A percentile compares a stretch with the other conserved stretches of the same genome.
Evolutionary conservation across 805 yeast species (phyloP).

Genomic region (Candida adriatica): DNA sequence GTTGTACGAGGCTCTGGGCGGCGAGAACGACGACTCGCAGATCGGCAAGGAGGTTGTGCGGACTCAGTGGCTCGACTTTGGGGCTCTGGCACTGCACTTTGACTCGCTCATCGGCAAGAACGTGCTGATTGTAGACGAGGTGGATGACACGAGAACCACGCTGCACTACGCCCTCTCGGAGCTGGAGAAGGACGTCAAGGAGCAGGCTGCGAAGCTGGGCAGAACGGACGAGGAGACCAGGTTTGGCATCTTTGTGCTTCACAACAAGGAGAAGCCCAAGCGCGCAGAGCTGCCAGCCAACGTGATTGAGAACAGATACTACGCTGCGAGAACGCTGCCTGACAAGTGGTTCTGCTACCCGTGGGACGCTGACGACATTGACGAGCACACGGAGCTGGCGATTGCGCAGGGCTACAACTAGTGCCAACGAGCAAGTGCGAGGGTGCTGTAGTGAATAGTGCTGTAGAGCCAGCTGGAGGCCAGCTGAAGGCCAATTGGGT

Average conservation of each 20-base stretch:
- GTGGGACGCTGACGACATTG: constrained; percentile 83
- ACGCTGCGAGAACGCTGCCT: constrained; percentile 67
- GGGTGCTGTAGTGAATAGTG: not conserved
- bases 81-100: constrained; percentile 59
- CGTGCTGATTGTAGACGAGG: constrained; percentile 73
- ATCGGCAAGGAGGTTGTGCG: constrained; percentile 69
- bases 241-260: constrained; percentile 71
- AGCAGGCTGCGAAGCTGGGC: constrained; percentile 49
- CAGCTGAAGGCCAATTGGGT: too few species aligned
- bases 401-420: constrained; percentile 57
- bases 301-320: constrained; percentile 55
- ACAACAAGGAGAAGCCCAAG: constrained; percentile 67
- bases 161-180: constrained; percentile 74
- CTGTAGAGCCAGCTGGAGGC: too few species aligned
- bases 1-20: constrained; percentile 51
- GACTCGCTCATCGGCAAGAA: constrained; percentile 66
- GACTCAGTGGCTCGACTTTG: constrained; percentile 67
- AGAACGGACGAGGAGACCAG: constrained; percentile 43
- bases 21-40: constrained; percentile 33
- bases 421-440: not conserved
- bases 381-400: constrained; percentile 63
- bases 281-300: constrained; percentile 62
- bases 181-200: constrained; percentile 61
- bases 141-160: constrained; percentile 82
- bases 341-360: constrained; percentile 88